Percentiles rank a stretch among this genome's conserved stretches.
phyloP scores from a whole-genome alignment of 306 rosid genomes.

The Coriaria nepalensis region DNA sequence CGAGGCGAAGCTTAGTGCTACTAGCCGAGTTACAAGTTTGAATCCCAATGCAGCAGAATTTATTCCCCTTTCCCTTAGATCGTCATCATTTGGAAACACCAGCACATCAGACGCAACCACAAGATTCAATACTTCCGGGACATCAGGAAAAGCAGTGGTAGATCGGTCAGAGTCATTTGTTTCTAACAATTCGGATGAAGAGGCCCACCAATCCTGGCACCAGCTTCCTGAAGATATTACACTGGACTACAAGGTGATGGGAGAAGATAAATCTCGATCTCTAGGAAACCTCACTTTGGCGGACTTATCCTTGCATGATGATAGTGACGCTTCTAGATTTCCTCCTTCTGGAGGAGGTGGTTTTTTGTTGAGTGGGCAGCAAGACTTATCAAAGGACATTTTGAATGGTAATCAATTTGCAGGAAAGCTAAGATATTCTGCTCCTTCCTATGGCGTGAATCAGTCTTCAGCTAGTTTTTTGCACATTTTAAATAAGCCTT shows the following conservation, averaged over 20 bases:
- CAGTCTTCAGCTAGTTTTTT: constrained; percentile 44
- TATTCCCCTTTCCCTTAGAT: constrained; percentile 65
- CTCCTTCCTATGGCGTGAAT: constrained; percentile 51
- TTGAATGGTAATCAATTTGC: constrained; percentile 42
- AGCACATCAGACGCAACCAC: constrained; percentile 34
- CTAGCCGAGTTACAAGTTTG: constrained; percentile 45
- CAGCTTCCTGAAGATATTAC: constrained; percentile 97
- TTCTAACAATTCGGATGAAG: constrained; percentile 83
- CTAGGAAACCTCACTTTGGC: constrained; percentile 50
- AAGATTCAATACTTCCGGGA: constrained; percentile 32
- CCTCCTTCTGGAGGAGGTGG: constrained; percentile 50
- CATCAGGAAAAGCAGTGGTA: constrained; percentile 70
- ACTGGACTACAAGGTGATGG: constrained; percentile 81
- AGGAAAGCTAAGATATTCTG: constrained; percentile 48
- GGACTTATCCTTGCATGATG: constrained; percentile 65
- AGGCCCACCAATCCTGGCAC: constrained; percentile 86
- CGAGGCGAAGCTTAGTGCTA: constrained; percentile 33
- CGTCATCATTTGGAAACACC: constrained; percentile 58
- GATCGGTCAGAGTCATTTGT: constrained; percentile 72
- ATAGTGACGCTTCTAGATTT: constrained; percentile 36
- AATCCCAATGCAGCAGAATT: constrained; percentile 99
- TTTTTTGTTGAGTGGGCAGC: constrained; percentile 46
- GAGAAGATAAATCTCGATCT: constrained; percentile 65
- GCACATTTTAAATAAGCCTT: constrained; percentile 44
- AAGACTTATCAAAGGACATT: constrained; percentile 25